These are phyloP conservation scores for Penicillium macrosclerotiorum DNA, from an alignment of 495 filamentous ascomycete genomes.

Conservation along the genomic window DNA sequence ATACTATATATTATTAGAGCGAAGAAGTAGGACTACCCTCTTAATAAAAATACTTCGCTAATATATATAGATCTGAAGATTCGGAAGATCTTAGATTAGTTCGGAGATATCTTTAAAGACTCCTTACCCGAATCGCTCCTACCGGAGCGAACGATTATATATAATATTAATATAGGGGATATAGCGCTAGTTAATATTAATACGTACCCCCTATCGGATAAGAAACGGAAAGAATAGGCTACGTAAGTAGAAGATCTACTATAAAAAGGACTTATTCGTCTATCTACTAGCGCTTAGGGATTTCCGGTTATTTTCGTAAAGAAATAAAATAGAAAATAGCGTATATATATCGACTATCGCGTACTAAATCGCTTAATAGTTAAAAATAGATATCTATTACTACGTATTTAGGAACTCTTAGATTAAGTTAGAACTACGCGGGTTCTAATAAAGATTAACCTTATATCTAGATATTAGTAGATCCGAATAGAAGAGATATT, in stretches of 20 bases:
- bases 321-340: background rate
- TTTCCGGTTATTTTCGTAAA: background rate
- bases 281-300: background rate
- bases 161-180: background rate
- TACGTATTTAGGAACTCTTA: background rate
- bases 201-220: background rate
- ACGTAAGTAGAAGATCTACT: background rate
- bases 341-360: conserved; percentile 3
- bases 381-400: background rate
- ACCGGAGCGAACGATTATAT: background rate
- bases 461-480: background rate
- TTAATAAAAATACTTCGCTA: too few relatives aligned
- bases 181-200: background rate
- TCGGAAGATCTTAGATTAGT: too few relatives aligned
- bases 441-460: background rate
- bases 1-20: too few relatives aligned
- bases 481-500: background rate
- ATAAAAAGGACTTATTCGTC: background rate
- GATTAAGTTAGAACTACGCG: background rate
- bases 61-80: too few relatives aligned
- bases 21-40: too few relatives aligned
- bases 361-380: background rate
- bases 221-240: background rate
- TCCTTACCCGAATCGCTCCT: background rate
- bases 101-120: background rate